Conservation (phyloP, 495 filamentous ascomycete species). For the Lasiosphaeria miniovina region DNA sequence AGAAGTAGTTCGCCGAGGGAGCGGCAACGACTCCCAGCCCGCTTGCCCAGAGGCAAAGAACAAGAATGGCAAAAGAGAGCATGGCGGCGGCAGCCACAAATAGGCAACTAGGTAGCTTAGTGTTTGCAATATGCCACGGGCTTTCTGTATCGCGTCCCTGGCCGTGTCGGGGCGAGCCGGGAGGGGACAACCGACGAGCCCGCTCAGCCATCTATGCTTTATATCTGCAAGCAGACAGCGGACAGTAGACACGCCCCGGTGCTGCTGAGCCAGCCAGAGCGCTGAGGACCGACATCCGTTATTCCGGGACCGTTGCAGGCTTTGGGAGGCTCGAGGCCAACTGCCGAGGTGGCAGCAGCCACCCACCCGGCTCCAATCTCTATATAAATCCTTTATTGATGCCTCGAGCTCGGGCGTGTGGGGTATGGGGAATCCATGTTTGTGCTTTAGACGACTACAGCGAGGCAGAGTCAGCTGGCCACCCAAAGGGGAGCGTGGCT, state of each 20-base stretch:
- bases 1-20: constrained; percentile 46
- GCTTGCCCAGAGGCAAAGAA: background rate
- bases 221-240: background rate
- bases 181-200: background rate
- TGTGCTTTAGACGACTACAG: background rate
- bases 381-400: constrained; percentile 1
- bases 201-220: background rate
- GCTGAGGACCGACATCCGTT: background rate
- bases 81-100: background rate
- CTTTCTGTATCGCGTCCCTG: background rate
- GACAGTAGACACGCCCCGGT: too few species aligned
- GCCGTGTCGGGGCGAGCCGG: background rate
- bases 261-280: too few species aligned
- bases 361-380: background rate
- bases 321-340: background rate
- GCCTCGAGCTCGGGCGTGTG: constrained; percentile 3
- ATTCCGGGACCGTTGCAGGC: background rate
- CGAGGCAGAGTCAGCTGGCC: background rate
- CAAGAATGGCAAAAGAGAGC: background rate
- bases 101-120: background rate
- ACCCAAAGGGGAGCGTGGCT: background rate
- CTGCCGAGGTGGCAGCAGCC: constrained; percentile 7
- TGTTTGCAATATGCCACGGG: background rate
- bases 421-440: constrained; percentile 5
- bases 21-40: background rate